phyloP scores from a whole-genome alignment of 805 yeast genomes.

The Candida maesae region DNA sequence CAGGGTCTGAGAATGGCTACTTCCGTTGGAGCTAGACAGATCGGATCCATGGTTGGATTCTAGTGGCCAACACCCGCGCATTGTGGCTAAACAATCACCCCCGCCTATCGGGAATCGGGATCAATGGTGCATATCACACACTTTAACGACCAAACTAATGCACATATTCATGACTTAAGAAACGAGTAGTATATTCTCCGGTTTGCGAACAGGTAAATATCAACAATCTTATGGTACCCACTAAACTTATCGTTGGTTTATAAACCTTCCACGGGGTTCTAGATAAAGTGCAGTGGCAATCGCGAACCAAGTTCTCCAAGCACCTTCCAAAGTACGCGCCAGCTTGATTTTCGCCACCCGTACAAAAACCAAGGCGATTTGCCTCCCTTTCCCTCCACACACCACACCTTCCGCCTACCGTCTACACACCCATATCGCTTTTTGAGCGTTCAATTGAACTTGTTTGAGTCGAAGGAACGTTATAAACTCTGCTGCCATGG shows the following conservation, averaged over 20 bases:
- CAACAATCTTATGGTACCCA: too few relatives aligned
- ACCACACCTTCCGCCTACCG: not conserved
- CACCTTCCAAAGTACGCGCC: too few relatives aligned
- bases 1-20: constrained; percentile 61
- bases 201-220: too few relatives aligned
- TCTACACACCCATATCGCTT: not conserved
- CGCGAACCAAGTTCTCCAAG: too few relatives aligned
- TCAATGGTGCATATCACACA: too few relatives aligned
- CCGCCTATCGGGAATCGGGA: too few relatives aligned
- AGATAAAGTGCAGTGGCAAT: not conserved
- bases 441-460: not conserved
- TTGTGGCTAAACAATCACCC: too few relatives aligned
- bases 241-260: too few relatives aligned
- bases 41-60: constrained; percentile 21
- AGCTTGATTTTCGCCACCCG: constrained; percentile 15
- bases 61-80: too few relatives aligned
- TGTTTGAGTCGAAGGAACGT: not conserved
- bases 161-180: not conserved
- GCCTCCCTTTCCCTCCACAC: constrained; percentile 6
- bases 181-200: not conserved
- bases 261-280: not conserved
- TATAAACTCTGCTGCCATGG: constrained; percentile 14
- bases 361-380: constrained; percentile 3
- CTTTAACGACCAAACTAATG: constrained; percentile 1
- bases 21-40: constrained; percentile 51